Evolutionary conservation across 129 eudicot genomes (phyloP), one percentile per base, ranked within the genome.

Genomic region (Logfia minima): DNA sequence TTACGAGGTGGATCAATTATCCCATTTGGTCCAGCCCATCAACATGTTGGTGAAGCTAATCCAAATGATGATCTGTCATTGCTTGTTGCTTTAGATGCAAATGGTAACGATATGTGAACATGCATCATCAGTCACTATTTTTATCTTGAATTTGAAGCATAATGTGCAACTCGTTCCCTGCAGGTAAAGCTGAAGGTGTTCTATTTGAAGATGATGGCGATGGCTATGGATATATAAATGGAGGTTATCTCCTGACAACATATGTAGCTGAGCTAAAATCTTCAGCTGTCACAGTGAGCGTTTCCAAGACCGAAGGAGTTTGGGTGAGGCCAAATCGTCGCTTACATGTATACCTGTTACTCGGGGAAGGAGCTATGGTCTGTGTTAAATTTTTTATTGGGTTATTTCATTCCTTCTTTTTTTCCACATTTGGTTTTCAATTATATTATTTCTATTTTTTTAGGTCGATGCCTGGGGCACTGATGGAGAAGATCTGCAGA

Each of bases 131-230:
- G 23, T 65, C 22, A 4, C 39, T 31, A 6, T 65, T 4, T 5
- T 9, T 61, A 24, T 23, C 8, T 24, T 65, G 17, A 65, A 4
- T 18, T 65, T 24, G 45, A 31, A 28, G 69, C 31, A 1, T 29
- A 14, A 29, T 29, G 41, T 65, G 31, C 39, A 26, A 11, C 43
- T 31, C 21, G 69, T 26, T 1, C 11, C 4, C 26, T 31, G 43
- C 69, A 65, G 69, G 43, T 29, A 91, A 89, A 84, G 97, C 97
- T 74, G 83, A 89, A 83, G 99, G 99, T 73, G 74, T 87, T 71
- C 87, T 95, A 60, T 95, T 83, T 76, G 99, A 95, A 86, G 99
- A 95, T 77, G 94, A 89, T 78, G 99, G 99, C 56, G 99, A 95
- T 82, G 97, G 99, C 26, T 95, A 89, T 79, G 96, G 68, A 77